A percentile compares a stretch with the other conserved stretches of the same genome.
Conservation (phyloP, 2,329 filamentous ascomycete species). For the Fusarium decemcellulare region DNA sequence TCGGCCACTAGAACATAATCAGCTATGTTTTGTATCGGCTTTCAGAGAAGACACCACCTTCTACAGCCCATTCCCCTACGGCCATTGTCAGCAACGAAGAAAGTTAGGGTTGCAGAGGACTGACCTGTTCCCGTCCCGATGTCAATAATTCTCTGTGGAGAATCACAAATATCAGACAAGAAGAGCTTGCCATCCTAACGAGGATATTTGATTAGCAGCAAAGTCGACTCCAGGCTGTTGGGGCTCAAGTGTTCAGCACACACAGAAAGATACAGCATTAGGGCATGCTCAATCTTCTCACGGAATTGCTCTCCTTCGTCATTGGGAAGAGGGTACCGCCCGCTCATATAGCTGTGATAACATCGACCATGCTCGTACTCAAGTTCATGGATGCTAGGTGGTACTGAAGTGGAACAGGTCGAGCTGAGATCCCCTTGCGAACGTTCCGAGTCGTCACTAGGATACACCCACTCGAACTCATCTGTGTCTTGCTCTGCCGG, state of each 20-base stretch:
- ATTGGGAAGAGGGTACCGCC: slow-evolving; percentile 63
- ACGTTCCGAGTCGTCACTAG: slow-evolving; percentile 39
- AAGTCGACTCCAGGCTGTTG: background rate
- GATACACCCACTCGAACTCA: slow-evolving; percentile 49
- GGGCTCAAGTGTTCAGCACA: slow-evolving; percentile 15
- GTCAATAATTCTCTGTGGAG: slow-evolving; percentile 61
- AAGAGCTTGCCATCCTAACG: slow-evolving; percentile 56
- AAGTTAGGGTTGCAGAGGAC: slow-evolving; percentile 9
- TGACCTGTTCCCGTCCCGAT: slow-evolving; percentile 65
- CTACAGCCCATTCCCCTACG: slow-evolving; percentile 67
- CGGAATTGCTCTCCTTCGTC: slow-evolving; percentile 61
- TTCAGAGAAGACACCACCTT: slow-evolving; percentile 48
- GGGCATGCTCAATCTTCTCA: slow-evolving; percentile 61
- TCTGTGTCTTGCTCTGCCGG: slow-evolving; percentile 48
- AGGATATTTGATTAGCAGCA: slow-evolving; percentile 5
- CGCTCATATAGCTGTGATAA: slow-evolving; percentile 61
- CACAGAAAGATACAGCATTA: slow-evolving; percentile 61
- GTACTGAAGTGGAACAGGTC: slow-evolving; percentile 51
- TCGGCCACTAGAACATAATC: slow-evolving; percentile 54
- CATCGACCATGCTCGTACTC: slow-evolving; percentile 52
- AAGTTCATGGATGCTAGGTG: slow-evolving; percentile 51
- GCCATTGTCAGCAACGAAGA: slow-evolving; percentile 16
- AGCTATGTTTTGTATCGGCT: slow-evolving; percentile 13
- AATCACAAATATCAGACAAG: slow-evolving; percentile 55
- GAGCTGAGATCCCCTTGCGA: slow-evolving; percentile 45